Evolutionary conservation across 73 alveolate species (phyloP).

Genomic region (Paramecium caudatum): DNA sequence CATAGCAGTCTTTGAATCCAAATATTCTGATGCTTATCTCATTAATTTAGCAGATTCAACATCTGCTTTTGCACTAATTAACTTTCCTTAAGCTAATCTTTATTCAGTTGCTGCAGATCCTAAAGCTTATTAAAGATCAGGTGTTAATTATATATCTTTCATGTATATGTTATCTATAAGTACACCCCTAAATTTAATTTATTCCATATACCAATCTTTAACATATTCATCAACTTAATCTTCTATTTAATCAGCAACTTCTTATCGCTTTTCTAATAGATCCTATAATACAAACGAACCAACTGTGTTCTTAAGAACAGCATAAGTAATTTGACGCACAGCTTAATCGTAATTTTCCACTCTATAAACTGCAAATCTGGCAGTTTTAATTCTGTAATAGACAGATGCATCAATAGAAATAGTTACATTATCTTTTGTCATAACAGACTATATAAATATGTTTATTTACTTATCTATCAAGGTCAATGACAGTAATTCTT

Average conservation of each 20-base stretch:
- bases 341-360: conserved; percentile 74
- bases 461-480: conserved; percentile 58
- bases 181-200: conserved; percentile 51
- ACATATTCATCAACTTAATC: conserved; percentile 73
- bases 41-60: conserved; percentile 71
- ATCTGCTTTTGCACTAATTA: conserved; percentile 74
- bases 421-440: conserved; percentile 77
- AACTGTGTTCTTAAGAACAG: conserved; percentile 68
- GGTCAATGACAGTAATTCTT: conserved; percentile 69
- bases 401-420: conserved; percentile 77
- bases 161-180: conserved; percentile 49
- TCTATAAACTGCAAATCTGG: conserved; percentile 74
- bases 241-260: conserved; percentile 67
- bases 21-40: conserved; percentile 72
- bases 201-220: conserved; percentile 69
- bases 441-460: conserved; percentile 30
- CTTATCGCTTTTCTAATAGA: conserved; percentile 73
- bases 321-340: conserved; percentile 70
- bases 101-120: conserved; percentile 74
- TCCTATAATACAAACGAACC: conserved; percentile 71
- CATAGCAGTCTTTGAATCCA: conserved; percentile 78
- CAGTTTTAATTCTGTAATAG: conserved; percentile 73
- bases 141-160: conserved; percentile 41
- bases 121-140: conserved; percentile 64
- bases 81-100: conserved; percentile 70